Evolutionary conservation across 2,329 filamentous ascomycete genomes (phyloP).

Genomic region (Fusarium nelsonii): DNA sequence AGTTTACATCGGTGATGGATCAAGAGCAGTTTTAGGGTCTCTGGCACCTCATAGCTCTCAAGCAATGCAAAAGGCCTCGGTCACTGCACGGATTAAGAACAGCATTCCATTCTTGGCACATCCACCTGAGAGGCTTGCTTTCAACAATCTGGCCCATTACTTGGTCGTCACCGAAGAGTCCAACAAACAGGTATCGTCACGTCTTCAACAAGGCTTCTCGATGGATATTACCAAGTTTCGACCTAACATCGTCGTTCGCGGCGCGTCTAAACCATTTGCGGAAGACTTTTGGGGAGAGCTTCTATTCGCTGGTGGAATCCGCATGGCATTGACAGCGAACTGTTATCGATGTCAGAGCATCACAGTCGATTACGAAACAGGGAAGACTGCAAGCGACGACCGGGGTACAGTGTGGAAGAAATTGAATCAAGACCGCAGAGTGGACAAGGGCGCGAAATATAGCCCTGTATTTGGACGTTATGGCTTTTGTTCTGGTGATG

Average conservation of each 20-base stretch:
- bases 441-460: slow-evolving; percentile 43
- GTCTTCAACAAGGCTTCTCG: slow-evolving; percentile 8
- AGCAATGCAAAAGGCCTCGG: slow-evolving; percentile 16
- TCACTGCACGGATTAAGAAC: slow-evolving; percentile 9
- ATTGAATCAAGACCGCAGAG: slow-evolving; percentile 43
- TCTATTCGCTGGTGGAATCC: slow-evolving; percentile 28
- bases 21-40: slow-evolving; percentile 41
- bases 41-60: slow-evolving; percentile 42
- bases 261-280: slow-evolving; percentile 31
- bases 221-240: slow-evolving; percentile 47
- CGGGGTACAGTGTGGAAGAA: slow-evolving; percentile 43
- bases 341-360: slow-evolving; percentile 46
- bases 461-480: slow-evolving; percentile 46
- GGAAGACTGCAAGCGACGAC: slow-evolving; percentile 39
- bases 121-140: slow-evolving; percentile 27
- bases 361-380: slow-evolving; percentile 43
- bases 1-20: slow-evolving; percentile 40
- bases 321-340: slow-evolving; percentile 41
- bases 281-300: slow-evolving; percentile 45
- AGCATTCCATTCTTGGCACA: slow-evolving; percentile 19
- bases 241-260: slow-evolving; percentile 43
- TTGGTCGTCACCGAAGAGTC: slow-evolving; percentile 46
- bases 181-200: slow-evolving; percentile 36
- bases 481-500: slow-evolving; percentile 41
- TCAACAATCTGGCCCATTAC: slow-evolving; percentile 44